These are phyloP conservation scores for Ophiosphaerella korrae DNA, from an alignment of 2,329 filamentous ascomycete species.

Conservation along the genomic window DNA sequence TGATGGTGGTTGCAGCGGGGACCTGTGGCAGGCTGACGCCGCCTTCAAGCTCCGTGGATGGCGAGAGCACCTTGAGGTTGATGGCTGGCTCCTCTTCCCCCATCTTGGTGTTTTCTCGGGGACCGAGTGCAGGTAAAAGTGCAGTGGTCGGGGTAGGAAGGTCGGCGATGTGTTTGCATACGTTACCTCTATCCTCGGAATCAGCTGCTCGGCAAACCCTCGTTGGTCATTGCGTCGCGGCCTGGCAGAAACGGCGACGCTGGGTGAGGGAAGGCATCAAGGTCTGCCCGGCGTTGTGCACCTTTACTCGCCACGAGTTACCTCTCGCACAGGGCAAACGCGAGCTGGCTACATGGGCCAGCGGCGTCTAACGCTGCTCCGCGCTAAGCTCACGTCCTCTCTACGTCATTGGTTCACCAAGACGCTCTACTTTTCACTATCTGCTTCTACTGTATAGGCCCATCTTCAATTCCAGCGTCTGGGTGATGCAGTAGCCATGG, in stretches of 20 bases:
- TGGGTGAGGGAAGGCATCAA: not conserved
- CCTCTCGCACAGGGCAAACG: constrained; percentile 1
- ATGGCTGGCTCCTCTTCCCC: constrained; percentile 27
- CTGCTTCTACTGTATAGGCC: no score
- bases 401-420: constrained; percentile 36
- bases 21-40: constrained; percentile 39
- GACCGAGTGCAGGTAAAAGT: not conserved
- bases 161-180: constrained; percentile 29
- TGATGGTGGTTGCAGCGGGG: constrained; percentile 52
- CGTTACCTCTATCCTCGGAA: constrained; percentile 37
- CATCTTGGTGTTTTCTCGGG: constrained; percentile 22
- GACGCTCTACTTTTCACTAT: constrained; percentile 15
- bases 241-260: not conserved
- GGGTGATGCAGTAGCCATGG: constrained; percentile 33
- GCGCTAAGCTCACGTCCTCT: constrained; percentile 16
- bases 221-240: constrained; percentile 11
- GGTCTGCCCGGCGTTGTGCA: no score
- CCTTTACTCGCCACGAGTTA: not conserved
- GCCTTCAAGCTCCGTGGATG: constrained; percentile 45
- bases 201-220: constrained; percentile 11
- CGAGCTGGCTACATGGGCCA: not conserved
- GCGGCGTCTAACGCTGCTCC: constrained; percentile 4
- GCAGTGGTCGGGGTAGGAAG: constrained; percentile 6
- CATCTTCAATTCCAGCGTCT: not conserved
- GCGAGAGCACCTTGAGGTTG: constrained; percentile 48